Evolutionary conservation across 2,329 filamentous ascomycete species (phyloP).

Genomic region (Xylariomycetidae sp.): DNA sequence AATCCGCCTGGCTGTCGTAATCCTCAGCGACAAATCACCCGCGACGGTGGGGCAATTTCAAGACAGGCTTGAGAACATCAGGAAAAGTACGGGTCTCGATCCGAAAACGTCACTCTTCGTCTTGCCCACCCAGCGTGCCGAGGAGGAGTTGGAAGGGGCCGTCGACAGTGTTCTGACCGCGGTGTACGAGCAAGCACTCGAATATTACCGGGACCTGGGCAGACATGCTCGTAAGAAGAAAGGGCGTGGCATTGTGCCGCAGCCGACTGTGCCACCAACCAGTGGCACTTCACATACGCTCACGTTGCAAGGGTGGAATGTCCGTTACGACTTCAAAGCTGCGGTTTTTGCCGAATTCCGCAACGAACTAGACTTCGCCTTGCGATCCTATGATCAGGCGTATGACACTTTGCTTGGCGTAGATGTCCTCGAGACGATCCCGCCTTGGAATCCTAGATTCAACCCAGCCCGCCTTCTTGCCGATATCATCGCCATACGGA

Average conservation of each 20-base stretch:
- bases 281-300: conserved; percentile 79
- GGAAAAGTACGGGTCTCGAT: conserved; percentile 73
- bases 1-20: conserved; percentile 67
- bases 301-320: conserved; percentile 83
- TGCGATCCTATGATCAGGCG: conserved; percentile 79
- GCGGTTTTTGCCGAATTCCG: conserved; percentile 88
- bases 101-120: conserved; percentile 77
- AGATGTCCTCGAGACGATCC: conserved; percentile 82
- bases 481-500: conserved; percentile 74
- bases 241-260: conserved; percentile 68
- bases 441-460: conserved; percentile 85
- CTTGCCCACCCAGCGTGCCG: conserved; percentile 66
- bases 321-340: conserved; percentile 91
- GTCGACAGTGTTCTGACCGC: conserved; percentile 66
- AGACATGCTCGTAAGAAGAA: conserved; percentile 87
- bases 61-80: conserved; percentile 72
- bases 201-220: conserved; percentile 93
- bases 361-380: conserved; percentile 83
- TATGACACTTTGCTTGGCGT: conserved; percentile 77
- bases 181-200: conserved; percentile 68
- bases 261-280: conserved; percentile 76
- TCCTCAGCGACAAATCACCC: conserved; percentile 64
- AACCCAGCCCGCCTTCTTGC: conserved; percentile 86
- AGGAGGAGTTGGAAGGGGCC: conserved; percentile 66
- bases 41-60: conserved; percentile 51